Conservation (phyloP, 495 filamentous ascomycete genomes). For the Penicillium cinerascens region DNA sequence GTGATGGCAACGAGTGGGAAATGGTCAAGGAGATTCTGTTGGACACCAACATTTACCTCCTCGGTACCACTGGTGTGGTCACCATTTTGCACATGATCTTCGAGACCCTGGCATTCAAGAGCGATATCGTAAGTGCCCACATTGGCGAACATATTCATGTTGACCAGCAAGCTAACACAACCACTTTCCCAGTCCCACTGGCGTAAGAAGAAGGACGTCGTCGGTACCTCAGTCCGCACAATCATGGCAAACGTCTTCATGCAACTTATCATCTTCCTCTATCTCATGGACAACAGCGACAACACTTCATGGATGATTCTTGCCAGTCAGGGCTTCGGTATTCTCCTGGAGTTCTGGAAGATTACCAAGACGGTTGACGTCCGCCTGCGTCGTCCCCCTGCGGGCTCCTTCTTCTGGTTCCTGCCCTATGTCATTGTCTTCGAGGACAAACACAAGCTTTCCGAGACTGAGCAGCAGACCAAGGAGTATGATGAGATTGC, state of each 20-base stretch:
- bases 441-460: constrained; percentile 95
- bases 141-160: not conserved
- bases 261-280: constrained; percentile 94
- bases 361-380: constrained; percentile 96
- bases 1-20: constrained; percentile 83
- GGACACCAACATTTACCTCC: constrained; percentile 89
- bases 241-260: constrained; percentile 98
- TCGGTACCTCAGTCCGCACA: constrained; percentile 90
- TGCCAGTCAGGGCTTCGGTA: constrained; percentile 86
- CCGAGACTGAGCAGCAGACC: constrained; percentile 93
- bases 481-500: constrained; percentile 97
- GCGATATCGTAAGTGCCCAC: constrained; percentile 65
- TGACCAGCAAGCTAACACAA: constrained; percentile 16
- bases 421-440: constrained; percentile 83
- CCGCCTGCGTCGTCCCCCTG: constrained; percentile 64
- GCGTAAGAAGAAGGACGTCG: constrained; percentile 98
- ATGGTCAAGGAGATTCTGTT: constrained; percentile 92
- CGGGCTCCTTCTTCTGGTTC: constrained; percentile 62
- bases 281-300: constrained; percentile 95
- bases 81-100: constrained; percentile 91
- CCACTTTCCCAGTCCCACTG: constrained; percentile 64
- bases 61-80: constrained; percentile 79
- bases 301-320: constrained; percentile 99
- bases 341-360: constrained; percentile 95
- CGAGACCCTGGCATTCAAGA: constrained; percentile 94